Conservation (phyloP, 192 early-diverging fungal genomes). For the Coemansia sp. region DNA sequence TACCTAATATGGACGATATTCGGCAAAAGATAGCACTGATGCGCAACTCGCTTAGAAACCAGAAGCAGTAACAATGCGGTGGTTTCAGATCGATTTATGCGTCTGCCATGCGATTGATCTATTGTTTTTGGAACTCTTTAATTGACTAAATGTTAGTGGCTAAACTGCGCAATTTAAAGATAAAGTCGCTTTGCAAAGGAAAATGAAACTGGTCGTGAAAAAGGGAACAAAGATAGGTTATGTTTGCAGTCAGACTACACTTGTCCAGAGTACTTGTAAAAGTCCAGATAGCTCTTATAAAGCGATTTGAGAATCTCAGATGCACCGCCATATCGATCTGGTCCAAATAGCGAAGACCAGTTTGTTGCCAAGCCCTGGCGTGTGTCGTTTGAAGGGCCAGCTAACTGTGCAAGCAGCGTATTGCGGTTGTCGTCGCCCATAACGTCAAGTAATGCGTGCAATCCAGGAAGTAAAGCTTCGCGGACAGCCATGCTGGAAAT, state of each 20-base stretch:
- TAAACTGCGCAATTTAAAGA: neutral
- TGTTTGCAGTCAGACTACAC: slow-evolving; percentile 7
- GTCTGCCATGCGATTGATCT: neutral
- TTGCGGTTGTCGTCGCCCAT: slow-evolving; percentile 22
- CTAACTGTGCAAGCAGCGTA: slow-evolving; percentile 30
- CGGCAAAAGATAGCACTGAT: slow-evolving; percentile 21
- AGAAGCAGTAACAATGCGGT: slow-evolving; percentile 3
- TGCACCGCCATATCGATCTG: slow-evolving; percentile 41
- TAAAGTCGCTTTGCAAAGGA: neutral
- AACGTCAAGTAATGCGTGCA: slow-evolving; percentile 48
- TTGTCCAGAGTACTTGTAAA: slow-evolving; percentile 49
- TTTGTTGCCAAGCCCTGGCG: slow-evolving; percentile 7
- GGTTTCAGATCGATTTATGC: too few relatives aligned
- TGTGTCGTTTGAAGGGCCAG: slow-evolving; percentile 12
- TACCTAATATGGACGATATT: slow-evolving; percentile 28
- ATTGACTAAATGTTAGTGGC: too few relatives aligned
- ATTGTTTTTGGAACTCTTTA: neutral
- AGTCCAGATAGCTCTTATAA: slow-evolving; percentile 44
- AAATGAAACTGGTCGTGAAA: neutral
- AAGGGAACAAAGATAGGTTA: neutral
- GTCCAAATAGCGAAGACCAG: slow-evolving; percentile 40
- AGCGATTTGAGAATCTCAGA: slow-evolving; percentile 46
- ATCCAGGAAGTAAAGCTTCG: slow-evolving; percentile 45
- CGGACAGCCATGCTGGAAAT: slow-evolving; percentile 33
- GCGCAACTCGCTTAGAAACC: slow-evolving; percentile 37